phyloP scores from a whole-genome alignment of 352 stramenopile species.

The Phytophthora uliginosa region DNA sequence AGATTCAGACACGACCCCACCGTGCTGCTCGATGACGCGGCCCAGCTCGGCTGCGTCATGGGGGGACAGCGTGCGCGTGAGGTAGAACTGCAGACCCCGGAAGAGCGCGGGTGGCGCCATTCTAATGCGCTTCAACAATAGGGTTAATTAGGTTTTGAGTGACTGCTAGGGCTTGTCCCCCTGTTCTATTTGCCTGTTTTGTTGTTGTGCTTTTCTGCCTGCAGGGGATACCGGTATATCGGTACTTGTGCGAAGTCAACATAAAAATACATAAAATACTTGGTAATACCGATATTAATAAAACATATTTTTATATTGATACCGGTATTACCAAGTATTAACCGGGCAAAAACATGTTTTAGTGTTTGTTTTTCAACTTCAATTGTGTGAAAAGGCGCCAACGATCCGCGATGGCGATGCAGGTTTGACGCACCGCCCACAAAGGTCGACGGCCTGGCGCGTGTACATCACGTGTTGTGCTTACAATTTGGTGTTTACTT shows the following conservation, averaged over 20 bases:
- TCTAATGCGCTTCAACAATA: neutral
- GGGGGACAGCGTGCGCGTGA: conserved; percentile 36
- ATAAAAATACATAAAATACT: too few species aligned
- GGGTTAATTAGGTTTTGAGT: conserved; percentile 23
- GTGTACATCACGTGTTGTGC: neutral
- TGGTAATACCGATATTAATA: too few species aligned
- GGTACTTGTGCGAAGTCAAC: too few species aligned
- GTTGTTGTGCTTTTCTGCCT: too few species aligned
- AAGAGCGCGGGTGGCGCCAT: conserved; percentile 32
- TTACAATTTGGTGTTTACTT: neutral
- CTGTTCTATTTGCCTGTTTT: too few species aligned
- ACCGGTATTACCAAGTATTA: too few species aligned
- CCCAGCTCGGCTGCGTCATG: conserved; percentile 31
- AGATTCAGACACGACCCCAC: conserved; percentile 35
- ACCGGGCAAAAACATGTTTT: too few species aligned
- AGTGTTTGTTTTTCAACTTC: too few species aligned
- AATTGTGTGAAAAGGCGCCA: neutral
- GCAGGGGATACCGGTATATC: too few species aligned
- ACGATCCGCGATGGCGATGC: neutral
- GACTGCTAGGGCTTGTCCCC: conserved; percentile 10
- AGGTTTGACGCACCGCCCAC: neutral
- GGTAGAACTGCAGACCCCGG: conserved; percentile 48
- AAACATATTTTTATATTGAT: too few species aligned
- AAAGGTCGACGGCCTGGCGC: neutral
- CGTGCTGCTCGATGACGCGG: conserved; percentile 45